These are phyloP conservation scores for Calonectria crousiana DNA, from an alignment of 2,329 filamentous ascomycete species.

Conservation along the genomic window DNA sequence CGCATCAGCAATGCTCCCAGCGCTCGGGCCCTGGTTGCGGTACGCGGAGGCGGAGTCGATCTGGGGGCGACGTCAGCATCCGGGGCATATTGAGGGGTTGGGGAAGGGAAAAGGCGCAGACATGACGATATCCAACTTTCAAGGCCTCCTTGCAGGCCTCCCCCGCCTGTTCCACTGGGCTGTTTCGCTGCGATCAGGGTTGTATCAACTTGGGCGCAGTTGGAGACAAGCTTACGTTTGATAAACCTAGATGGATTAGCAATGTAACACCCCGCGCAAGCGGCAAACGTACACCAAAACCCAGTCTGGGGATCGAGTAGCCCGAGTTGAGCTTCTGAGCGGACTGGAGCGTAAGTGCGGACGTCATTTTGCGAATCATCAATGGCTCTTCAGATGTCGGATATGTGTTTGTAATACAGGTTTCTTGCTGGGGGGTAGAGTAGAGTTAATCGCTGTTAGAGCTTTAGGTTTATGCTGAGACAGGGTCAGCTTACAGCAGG, in stretches of 20 bases:
- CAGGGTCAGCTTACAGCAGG: background rate
- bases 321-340: slow-evolving; percentile 67
- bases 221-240: slow-evolving; percentile 58
- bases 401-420: background rate
- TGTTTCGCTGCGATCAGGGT: slow-evolving; percentile 31
- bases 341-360: slow-evolving; percentile 59
- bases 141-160: slow-evolving; percentile 60
- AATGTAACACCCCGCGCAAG: background rate
- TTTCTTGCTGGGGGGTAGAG: background rate
- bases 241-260: slow-evolving; percentile 58
- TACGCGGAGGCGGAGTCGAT: slow-evolving; percentile 67
- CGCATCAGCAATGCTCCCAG: slow-evolving; percentile 57
- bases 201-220: background rate
- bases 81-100: background rate
- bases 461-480: background rate
- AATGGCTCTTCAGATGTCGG: background rate
- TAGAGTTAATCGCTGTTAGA: background rate
- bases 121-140: slow-evolving; percentile 66
- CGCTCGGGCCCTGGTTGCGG: slow-evolving; percentile 63
- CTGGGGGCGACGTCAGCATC: slow-evolving; percentile 42
- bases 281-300: slow-evolving; percentile 62
- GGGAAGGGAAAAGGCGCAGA: slow-evolving; percentile 39
- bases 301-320: slow-evolving; percentile 63
- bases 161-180: slow-evolving; percentile 46
- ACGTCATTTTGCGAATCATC: slow-evolving; percentile 56